These are phyloP conservation scores for Niebla homalea DNA, from an alignment of 495 filamentous ascomycete genomes.

Conservation along the genomic window DNA sequence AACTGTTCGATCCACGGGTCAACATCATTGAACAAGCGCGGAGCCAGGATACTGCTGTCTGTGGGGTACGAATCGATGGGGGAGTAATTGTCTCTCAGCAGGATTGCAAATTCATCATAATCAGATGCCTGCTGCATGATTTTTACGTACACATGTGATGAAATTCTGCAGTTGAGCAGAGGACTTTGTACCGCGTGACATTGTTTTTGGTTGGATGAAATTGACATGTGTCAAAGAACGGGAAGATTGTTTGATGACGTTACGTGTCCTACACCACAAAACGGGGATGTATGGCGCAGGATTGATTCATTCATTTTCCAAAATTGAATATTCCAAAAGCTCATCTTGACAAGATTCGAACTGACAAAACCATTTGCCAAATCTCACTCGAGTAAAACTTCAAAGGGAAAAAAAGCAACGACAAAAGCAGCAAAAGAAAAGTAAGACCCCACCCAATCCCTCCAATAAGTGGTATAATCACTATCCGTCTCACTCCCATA, in stretches of 20 bases:
- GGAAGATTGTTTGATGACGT: not conserved
- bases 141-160: not conserved
- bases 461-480: conserved; percentile 98
- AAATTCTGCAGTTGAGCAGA: not conserved
- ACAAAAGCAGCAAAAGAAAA: not conserved
- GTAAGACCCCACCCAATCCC: conserved; percentile 79
- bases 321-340: not conserved
- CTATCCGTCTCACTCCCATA: conserved; percentile 96
- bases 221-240: not conserved
- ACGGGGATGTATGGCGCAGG: not conserved
- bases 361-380: not conserved
- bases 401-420: not conserved
- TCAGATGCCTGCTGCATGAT: not conserved
- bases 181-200: not conserved
- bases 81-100: not conserved
- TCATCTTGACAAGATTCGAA: not conserved
- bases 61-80: not conserved
- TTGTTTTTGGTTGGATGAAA: not conserved
- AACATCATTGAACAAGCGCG: not conserved
- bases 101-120: not conserved
- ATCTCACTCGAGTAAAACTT: not conserved
- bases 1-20: conserved; percentile 43
- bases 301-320: not conserved
- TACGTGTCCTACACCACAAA: not conserved
- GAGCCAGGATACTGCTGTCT: not conserved